phyloP scores from a whole-genome alignment of 2,329 filamentous ascomycete genomes.

The Aspergillus sp. region DNA sequence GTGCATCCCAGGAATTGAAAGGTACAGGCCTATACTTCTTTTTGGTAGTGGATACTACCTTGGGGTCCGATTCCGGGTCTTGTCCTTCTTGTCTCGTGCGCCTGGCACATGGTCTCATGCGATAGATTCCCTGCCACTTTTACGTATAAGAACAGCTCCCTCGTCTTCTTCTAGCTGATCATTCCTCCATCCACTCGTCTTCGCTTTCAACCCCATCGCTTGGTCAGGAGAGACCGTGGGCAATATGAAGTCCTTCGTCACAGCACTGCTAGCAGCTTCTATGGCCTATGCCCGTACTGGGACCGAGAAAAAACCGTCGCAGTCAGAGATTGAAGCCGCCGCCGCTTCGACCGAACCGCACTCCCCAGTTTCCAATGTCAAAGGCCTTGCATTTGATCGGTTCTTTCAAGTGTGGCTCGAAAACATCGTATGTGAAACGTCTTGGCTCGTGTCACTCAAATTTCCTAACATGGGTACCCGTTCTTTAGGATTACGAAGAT shows the following conservation, averaged over 20 bases:
- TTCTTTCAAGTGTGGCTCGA: slow-evolving; percentile 75
- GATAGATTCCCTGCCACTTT: background rate
- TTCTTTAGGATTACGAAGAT: slow-evolving; percentile 58
- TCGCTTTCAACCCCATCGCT: background rate
- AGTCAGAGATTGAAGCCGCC: slow-evolving; percentile 30
- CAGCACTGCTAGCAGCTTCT: slow-evolving; percentile 25
- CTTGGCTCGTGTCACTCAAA: slow-evolving; percentile 28
- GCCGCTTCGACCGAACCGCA: slow-evolving; percentile 59
- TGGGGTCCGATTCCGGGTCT: background rate
- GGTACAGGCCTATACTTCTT: background rate
- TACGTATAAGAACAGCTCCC: slow-evolving; percentile 5
- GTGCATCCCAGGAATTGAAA: background rate
- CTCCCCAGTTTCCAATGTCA: slow-evolving; percentile 64
- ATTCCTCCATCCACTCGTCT: background rate
- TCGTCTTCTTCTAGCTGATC: background rate
- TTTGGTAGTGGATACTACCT: slow-evolving; percentile 3
- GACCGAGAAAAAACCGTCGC: slow-evolving; percentile 25
- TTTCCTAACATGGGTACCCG: slow-evolving; percentile 36
- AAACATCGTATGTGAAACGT: slow-evolving; percentile 59
- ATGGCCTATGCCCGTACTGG: slow-evolving; percentile 27
- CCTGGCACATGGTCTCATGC: slow-evolving; percentile 4
- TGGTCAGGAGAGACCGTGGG: background rate
- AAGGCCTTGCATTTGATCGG: slow-evolving; percentile 71
- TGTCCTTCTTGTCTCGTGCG: background rate
- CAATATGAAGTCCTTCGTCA: slow-evolving; percentile 46